phyloP scores from a whole-genome alignment of 768 basidiomycete genomes.

The Calocybe cyanea region DNA sequence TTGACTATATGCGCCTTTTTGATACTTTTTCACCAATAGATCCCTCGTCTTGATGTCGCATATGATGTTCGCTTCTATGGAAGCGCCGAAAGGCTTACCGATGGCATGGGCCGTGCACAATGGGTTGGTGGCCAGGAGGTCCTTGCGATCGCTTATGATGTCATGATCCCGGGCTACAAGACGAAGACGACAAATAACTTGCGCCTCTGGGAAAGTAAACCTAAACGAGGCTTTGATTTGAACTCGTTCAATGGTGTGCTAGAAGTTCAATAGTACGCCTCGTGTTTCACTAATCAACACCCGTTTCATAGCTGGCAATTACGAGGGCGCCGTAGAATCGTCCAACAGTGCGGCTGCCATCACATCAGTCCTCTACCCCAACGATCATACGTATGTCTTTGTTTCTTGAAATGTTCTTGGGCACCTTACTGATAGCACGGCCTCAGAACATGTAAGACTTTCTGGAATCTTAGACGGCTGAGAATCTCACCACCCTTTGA shows the following conservation, averaged over 20 bases:
- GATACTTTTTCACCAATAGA: slow-evolving; percentile 22
- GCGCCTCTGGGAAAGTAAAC: slow-evolving; percentile 78
- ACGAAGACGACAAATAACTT: slow-evolving; percentile 90
- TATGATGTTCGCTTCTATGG: slow-evolving; percentile 92
- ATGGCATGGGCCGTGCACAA: slow-evolving; percentile 55
- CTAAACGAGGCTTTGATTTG: slow-evolving; percentile 89
- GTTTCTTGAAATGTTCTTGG: slow-evolving; percentile 3
- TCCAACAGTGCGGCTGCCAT: slow-evolving; percentile 91
- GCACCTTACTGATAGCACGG: neutral
- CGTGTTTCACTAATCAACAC: too few species aligned
- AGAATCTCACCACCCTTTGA: neutral
- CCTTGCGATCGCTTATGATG: slow-evolving; percentile 89
- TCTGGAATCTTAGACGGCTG: too few species aligned
- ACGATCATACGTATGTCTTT: slow-evolving; percentile 71
- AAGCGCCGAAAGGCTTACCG: slow-evolving; percentile 60
- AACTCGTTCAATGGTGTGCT: slow-evolving; percentile 87
- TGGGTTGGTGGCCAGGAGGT: slow-evolving; percentile 95
- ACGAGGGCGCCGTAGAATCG: slow-evolving; percentile 83
- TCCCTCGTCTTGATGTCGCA: slow-evolving; percentile 78
- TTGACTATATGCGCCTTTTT: neutral
- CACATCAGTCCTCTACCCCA: slow-evolving; percentile 93
- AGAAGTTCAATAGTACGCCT: too few species aligned
- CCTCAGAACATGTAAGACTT: slow-evolving; percentile 42
- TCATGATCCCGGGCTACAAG: slow-evolving; percentile 86
- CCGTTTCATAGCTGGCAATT: slow-evolving; percentile 70